Evolutionary conservation across 2,329 filamentous ascomycete species (phyloP), one percentile per base, ranked within the genome.

Genomic region (Hymenoscyphus fraxineus): DNA sequence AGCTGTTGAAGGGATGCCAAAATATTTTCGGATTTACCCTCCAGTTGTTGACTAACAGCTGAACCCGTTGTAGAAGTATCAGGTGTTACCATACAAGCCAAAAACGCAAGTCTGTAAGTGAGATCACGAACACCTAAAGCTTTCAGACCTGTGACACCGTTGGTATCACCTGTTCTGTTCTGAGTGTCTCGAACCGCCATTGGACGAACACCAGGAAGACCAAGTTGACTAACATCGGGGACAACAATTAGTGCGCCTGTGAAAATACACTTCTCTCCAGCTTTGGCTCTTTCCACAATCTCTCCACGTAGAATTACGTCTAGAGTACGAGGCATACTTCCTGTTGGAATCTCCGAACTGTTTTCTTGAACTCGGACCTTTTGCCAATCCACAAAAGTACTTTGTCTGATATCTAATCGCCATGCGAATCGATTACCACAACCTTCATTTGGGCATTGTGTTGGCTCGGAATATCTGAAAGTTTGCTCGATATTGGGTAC

Each of bases 371-470:
- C 92, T 68, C 96, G 91, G 31, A 98, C 93, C 77, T 98, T 98
- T 76, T 99, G 95, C 95, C 95, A 99, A 79, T 99, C 95, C 67
- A 99, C 91, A 76, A 99, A 99, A 0, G 93, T 98, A 77, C 93
- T 97, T 77, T 96, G 94, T 55, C 92, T 85, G 73, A 99, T 97
- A 72, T 99, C 94, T n/a, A 99, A 80, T 69, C 93, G 88, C 95
- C 95, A 99, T n/a, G 91, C 92, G 65, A 89, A 81, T 32, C 95
- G 88, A 79, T 99, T 99, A 72, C 88, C 88, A 76, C 95, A 99
- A 6, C 85, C 90, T 32, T 81, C 76, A 74, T 98, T 98, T 10
- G 95, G 94, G 72, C 95, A 99, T 79, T 97, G 92, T 3, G 93
- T 94, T 0, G 95, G 95, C 76, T 99, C 95, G 0, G 94, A 97